These are phyloP conservation scores for Pluteus cervinus DNA, from an alignment of 768 basidiomycete genomes.

Conservation along the genomic window DNA sequence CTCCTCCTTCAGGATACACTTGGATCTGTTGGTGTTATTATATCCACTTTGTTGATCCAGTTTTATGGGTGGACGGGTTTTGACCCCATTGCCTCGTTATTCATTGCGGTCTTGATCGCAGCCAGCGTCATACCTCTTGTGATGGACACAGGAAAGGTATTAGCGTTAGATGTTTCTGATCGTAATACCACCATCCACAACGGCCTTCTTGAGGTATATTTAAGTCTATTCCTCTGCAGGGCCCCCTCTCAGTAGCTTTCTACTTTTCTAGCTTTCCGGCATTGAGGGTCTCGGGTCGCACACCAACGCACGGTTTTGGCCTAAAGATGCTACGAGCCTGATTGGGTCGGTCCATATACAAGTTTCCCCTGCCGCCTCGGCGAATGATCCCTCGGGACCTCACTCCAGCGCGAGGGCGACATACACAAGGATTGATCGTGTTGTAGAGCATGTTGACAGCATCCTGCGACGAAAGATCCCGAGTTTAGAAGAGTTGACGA, in stretches of 20 bases:
- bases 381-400: conserved; percentile 48
- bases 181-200: conserved; percentile 46
- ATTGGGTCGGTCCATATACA: conserved; percentile 93
- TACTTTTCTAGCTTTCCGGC: conserved; percentile 50
- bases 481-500: conserved; percentile 83
- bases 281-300: conserved; percentile 82
- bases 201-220: conserved; percentile 59
- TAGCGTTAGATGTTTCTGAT: conserved; percentile 80
- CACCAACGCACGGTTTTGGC: conserved; percentile 87
- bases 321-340: conserved; percentile 79
- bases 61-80: conserved; percentile 98
- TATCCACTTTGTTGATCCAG: conserved; percentile 93
- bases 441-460: conserved; percentile 70
- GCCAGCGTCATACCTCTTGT: conserved; percentile 95
- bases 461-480: conserved; percentile 66
- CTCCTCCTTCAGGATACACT: conserved; percentile 66
- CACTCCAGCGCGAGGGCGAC: conserved; percentile 42
- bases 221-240: not conserved
- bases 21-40: conserved; percentile 95
- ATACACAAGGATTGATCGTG: conserved; percentile 60
- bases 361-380: conserved; percentile 57
- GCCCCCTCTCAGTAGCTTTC: not conserved
- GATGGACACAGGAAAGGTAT: conserved; percentile 84
- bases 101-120: conserved; percentile 92
- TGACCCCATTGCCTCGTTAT: conserved; percentile 95